phyloP scores from a whole-genome alignment of 2,329 filamentous ascomycete genomes.

The Aspergillus thermomutatus region DNA sequence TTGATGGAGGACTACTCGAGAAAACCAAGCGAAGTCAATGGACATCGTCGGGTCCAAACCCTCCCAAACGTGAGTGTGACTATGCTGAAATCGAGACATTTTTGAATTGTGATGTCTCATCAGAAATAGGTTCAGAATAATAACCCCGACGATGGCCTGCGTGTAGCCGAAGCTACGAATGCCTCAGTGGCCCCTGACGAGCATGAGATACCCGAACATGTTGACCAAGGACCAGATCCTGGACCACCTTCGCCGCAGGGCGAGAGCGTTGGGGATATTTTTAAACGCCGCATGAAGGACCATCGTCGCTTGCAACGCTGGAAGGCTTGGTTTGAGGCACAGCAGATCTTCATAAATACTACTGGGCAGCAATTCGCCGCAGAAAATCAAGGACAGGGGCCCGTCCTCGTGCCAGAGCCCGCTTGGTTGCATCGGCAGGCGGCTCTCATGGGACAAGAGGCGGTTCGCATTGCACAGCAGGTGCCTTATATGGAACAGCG shows the following conservation, averaged over 20 bases:
- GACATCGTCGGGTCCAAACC: background rate
- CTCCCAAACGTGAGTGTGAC: background rate
- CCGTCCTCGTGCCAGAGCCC: background rate
- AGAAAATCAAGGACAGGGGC: background rate
- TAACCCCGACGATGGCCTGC: background rate
- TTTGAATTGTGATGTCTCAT: background rate
- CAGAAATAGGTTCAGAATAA: background rate
- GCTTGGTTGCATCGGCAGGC: background rate
- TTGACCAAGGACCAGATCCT: background rate
- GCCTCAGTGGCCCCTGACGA: background rate
- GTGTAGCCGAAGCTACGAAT: background rate
- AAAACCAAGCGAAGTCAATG: background rate
- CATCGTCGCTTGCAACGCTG: background rate
- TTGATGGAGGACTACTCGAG: background rate
- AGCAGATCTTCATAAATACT: background rate
- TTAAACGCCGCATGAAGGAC: background rate
- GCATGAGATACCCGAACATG: background rate
- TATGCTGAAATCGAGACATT: background rate
- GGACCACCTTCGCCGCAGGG: background rate
- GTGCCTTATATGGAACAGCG: background rate
- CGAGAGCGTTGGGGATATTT: background rate
- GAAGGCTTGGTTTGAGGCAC: background rate
- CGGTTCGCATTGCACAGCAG: background rate
- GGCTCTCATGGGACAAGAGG: background rate
- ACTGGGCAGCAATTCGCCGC: background rate